Evolutionary conservation across 208 protist species (phyloP).

Genomic region (Angomonas ambiguus): DNA sequence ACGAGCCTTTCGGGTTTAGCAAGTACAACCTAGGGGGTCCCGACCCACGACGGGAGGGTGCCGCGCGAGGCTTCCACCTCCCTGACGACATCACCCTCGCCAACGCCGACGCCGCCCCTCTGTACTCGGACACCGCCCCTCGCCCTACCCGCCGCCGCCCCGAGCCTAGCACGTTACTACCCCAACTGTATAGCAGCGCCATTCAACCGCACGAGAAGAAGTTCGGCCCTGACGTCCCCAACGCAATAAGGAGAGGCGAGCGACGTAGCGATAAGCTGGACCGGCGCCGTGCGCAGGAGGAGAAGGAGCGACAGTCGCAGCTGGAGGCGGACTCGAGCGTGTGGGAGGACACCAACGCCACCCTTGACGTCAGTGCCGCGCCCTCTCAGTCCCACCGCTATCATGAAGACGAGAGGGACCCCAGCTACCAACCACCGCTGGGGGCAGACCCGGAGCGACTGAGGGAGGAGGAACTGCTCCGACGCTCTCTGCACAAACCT

Average conservation of each 20-base stretch:
- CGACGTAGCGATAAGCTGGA: slow-evolving; percentile 75
- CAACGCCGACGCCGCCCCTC: slow-evolving; percentile 12
- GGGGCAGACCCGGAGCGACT: slow-evolving; percentile 68
- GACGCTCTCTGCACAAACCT: slow-evolving; percentile 18
- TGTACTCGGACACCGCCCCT: slow-evolving; percentile 11
- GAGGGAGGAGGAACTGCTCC: slow-evolving; percentile 34
- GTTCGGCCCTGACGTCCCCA: slow-evolving; percentile 75
- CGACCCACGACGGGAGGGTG: slow-evolving; percentile 57
- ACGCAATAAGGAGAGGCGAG: slow-evolving; percentile 73
- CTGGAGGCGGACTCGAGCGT: background rate
- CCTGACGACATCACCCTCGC: slow-evolving; percentile 21
- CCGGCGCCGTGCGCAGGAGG: slow-evolving; percentile 43
- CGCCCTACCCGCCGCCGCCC: slow-evolving; percentile 5
- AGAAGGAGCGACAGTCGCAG: slow-evolving; percentile 16
- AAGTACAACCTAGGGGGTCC: slow-evolving; percentile 29
- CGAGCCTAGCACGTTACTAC: slow-evolving; percentile 37
- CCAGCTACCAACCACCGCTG: slow-evolving; percentile 72
- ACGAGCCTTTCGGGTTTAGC: slow-evolving; percentile 66
- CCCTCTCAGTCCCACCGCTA: slow-evolving; percentile 6
- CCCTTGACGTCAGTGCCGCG: background rate
- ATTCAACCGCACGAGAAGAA: slow-evolving; percentile 50
- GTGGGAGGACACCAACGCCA: background rate
- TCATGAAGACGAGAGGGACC: slow-evolving; percentile 31
- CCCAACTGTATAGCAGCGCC: slow-evolving; percentile 69
- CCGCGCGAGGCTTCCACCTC: slow-evolving; percentile 46